Conservation (phyloP, 169 alveolate genomes). For the Eimeria tenella region DNA sequence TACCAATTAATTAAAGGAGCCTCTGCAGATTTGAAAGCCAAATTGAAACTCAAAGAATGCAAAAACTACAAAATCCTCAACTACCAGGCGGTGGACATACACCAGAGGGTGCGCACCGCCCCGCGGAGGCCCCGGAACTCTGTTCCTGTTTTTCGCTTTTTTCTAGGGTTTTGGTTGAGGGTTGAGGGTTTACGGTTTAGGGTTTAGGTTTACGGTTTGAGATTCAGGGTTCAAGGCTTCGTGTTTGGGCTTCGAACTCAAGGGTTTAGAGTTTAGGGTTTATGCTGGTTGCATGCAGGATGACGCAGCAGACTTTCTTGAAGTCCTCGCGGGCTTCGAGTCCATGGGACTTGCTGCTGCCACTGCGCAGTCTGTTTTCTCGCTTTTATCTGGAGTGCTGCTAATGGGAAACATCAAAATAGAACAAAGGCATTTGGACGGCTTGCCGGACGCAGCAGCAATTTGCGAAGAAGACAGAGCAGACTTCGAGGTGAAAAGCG, state of each 20-base stretch:
- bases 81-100: neutral
- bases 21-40: neutral
- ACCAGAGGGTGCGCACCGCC: neutral
- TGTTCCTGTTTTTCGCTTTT: neutral
- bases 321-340: slow-evolving; percentile 92
- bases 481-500: slow-evolving; percentile 85
- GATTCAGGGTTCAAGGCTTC: too few species aligned
- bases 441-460: slow-evolving; percentile 91
- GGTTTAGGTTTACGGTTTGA: too few species aligned
- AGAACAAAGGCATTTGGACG: slow-evolving; percentile 87
- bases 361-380: slow-evolving; percentile 90
- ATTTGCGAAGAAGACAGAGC: slow-evolving; percentile 84
- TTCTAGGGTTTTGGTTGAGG: too few species aligned
- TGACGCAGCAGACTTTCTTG: slow-evolving; percentile 95
- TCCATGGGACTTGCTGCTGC: slow-evolving; percentile 90
- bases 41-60: neutral
- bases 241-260: too few species aligned
- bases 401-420: slow-evolving; percentile 96
- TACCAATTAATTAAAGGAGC: slow-evolving; percentile 96
- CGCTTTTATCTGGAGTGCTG: slow-evolving; percentile 93
- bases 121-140: neutral
- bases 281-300: slow-evolving; percentile 82
- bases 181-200: too few species aligned
- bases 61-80: neutral
- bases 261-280: too few species aligned